Evolutionary conservation across 164 flowering plant genomes (phyloP).

Genomic region (Magnolia kwangsiensis): DNA sequence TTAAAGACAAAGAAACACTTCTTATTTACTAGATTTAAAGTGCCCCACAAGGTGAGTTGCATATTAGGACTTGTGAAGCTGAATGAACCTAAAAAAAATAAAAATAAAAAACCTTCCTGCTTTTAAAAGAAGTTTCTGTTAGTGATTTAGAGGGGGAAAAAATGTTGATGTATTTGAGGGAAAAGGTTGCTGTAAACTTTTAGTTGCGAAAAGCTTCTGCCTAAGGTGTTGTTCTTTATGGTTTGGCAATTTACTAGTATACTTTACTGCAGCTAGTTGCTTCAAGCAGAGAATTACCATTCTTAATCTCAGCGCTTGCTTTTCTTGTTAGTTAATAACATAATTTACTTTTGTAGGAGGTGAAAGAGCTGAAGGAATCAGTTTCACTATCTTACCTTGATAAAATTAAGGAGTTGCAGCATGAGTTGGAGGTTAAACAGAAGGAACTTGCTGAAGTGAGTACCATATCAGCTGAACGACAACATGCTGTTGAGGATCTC

Average conservation of each 20-base stretch:
- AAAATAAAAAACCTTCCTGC: too few relatives aligned
- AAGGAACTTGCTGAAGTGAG: slow-evolving; percentile 53
- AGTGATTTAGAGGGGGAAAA: too few relatives aligned
- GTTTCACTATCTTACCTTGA: slow-evolving; percentile 47
- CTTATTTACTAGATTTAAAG: too few relatives aligned
- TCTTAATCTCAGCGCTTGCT: background rate
- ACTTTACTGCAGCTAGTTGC: background rate
- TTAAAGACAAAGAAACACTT: too few relatives aligned
- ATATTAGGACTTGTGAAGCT: too few relatives aligned
- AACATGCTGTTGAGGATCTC: slow-evolving; percentile 67
- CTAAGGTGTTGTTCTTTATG: background rate
- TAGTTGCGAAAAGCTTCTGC: background rate
- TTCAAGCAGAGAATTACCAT: background rate
- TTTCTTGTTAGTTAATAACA: background rate
- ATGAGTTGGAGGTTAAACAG: slow-evolving; percentile 50
- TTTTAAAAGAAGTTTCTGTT: too few relatives aligned
- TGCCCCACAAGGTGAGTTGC: too few relatives aligned
- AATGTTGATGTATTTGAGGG: too few relatives aligned
- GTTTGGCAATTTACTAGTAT: background rate
- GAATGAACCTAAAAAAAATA: too few relatives aligned
- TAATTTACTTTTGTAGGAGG: slow-evolving; percentile 47
- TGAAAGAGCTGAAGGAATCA: slow-evolving; percentile 61
- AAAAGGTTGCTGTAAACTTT: background rate
- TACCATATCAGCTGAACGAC: slow-evolving; percentile 60
- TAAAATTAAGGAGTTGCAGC: slow-evolving; percentile 48